phyloP scores from a whole-genome alignment of 2,329 filamentous ascomycete species.

The Ophiosphaerella korrae region DNA sequence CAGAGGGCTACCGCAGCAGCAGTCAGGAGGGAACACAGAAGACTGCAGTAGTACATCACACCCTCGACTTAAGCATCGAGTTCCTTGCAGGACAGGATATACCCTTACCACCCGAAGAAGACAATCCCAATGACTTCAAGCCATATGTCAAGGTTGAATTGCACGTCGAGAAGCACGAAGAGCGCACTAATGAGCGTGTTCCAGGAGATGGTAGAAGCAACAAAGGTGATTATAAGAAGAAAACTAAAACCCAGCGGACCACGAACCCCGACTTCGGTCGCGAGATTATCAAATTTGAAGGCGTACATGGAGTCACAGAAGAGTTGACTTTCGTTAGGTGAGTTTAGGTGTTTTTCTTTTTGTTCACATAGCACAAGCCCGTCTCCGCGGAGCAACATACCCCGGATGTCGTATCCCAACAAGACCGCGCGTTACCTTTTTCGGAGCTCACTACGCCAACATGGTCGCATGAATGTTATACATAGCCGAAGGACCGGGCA shows the following conservation, averaged over 20 bases:
- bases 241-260: constrained; percentile 51
- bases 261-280: constrained; percentile 53
- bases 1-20: constrained; percentile 67
- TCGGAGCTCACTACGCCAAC: no score
- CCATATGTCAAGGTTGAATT: constrained; percentile 81
- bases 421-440: no score
- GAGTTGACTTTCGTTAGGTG: constrained; percentile 57
- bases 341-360: constrained; percentile 25
- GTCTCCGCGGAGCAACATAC: constrained; percentile 1
- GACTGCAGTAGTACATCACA: constrained; percentile 56
- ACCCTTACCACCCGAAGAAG: constrained; percentile 65
- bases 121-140: constrained; percentile 64
- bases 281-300: constrained; percentile 52
- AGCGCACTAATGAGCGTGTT: constrained; percentile 49
- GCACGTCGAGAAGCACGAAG: constrained; percentile 72
- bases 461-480: background rate
- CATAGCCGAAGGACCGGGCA: background rate
- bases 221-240: constrained; percentile 56
- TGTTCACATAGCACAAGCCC: background rate
- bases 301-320: constrained; percentile 51
- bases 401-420: background rate
- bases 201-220: constrained; percentile 58
- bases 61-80: constrained; percentile 71
- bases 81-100: constrained; percentile 79
- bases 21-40: constrained; percentile 47